phyloP scores from a whole-genome alignment of 2,329 filamentous ascomycete genomes.

The Scedosporium boydii region DNA sequence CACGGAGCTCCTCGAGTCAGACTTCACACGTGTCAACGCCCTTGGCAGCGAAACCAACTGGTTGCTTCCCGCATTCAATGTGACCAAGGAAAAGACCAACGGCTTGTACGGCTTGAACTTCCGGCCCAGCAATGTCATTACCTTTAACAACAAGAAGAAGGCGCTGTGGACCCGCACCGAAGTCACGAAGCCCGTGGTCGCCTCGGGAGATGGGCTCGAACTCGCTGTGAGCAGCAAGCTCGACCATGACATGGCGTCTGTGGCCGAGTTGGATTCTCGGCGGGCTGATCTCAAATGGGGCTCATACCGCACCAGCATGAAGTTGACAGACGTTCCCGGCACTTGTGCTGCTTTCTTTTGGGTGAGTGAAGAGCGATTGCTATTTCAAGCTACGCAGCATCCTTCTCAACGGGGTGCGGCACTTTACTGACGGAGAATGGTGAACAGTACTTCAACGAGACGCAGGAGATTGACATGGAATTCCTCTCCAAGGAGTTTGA shows the following conservation, averaged over 20 bases:
- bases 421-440: not conserved
- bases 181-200: constrained; percentile 27
- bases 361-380: constrained; percentile 31
- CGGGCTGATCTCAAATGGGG: constrained; percentile 59
- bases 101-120: constrained; percentile 61
- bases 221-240: constrained; percentile 41
- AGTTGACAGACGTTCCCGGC: constrained; percentile 48
- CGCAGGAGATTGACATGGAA: constrained; percentile 74
- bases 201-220: constrained; percentile 41
- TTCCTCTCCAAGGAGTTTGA: constrained; percentile 61
- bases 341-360: constrained; percentile 77
- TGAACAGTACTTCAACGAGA: constrained; percentile 63
- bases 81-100: constrained; percentile 44
- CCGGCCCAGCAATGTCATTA: constrained; percentile 43
- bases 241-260: constrained; percentile 43
- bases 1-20: constrained; percentile 61
- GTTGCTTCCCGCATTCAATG: constrained; percentile 58
- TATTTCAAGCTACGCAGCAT: too few relatives aligned
- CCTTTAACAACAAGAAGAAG: constrained; percentile 31
- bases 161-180: constrained; percentile 26
- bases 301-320: constrained; percentile 59
- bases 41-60: constrained; percentile 48
- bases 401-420: not conserved
- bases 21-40: constrained; percentile 51
- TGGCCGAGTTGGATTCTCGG: constrained; percentile 54